Percentiles rank a stretch among this genome's conserved stretches.
Conservation (phyloP, 768 basidiomycete species). For the Clavaria fumosa region DNA sequence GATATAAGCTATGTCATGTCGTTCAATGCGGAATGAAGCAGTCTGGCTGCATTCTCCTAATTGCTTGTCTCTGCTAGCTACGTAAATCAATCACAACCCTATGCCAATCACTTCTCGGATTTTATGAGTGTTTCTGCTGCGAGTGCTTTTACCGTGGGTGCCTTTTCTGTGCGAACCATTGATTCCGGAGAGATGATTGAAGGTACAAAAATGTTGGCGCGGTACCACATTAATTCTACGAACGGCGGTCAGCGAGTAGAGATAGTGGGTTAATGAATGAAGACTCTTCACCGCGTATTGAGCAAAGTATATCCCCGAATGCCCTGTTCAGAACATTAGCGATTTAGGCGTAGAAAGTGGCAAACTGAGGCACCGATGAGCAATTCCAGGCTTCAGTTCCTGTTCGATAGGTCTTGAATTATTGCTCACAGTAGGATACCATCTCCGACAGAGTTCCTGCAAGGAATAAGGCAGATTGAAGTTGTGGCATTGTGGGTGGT, state of each 20-base stretch:
- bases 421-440: conserved; percentile 58
- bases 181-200: too few relatives aligned
- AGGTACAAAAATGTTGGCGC: conserved; percentile 51
- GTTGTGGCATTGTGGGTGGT: neutral
- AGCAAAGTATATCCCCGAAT: conserved; percentile 70
- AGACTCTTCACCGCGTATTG: conserved; percentile 2
- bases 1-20: too few relatives aligned
- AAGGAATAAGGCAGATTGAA: neutral
- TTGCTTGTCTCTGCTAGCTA: too few relatives aligned
- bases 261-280: neutral
- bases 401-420: too few relatives aligned
- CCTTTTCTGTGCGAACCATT: too few relatives aligned
- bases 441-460: conserved; percentile 60
- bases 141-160: too few relatives aligned
- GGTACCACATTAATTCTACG: conserved; percentile 68
- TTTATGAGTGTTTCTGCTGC: too few relatives aligned
- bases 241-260: conserved; percentile 3
- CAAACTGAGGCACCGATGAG: conserved; percentile 37
- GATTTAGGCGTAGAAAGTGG: neutral
- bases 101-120: too few relatives aligned
- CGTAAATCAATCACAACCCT: too few relatives aligned
- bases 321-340: conserved; percentile 32
- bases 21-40: too few relatives aligned
- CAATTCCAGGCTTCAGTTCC: too few relatives aligned
- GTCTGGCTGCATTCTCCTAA: too few relatives aligned